These are phyloP conservation scores for Backusella circina DNA, from an alignment of 192 early-diverging fungal species.

Conservation along the genomic window DNA sequence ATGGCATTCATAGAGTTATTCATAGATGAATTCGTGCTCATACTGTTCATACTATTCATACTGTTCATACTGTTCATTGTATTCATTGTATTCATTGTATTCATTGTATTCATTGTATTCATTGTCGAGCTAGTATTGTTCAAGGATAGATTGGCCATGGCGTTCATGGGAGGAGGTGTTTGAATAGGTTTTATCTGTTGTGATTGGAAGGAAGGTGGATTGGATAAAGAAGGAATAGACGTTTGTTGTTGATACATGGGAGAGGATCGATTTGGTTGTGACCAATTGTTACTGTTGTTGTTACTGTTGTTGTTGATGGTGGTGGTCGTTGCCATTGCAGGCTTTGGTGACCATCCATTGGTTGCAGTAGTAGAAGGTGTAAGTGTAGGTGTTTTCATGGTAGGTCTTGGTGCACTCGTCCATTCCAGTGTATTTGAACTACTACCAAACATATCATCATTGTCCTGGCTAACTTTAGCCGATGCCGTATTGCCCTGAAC, in stretches of 20 bases:
- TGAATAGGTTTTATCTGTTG: neutral
- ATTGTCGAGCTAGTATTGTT: neutral
- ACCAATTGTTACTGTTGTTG: neutral
- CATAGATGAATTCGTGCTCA: neutral
- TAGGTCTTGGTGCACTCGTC: neutral
- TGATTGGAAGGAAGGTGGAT: neutral
- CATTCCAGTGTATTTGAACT: neutral
- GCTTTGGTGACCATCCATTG: neutral
- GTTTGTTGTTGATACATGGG: neutral
- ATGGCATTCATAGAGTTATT: neutral
- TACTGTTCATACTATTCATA: too few species aligned
- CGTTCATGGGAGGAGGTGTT: neutral
- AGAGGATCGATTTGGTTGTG: neutral
- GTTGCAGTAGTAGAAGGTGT: neutral
- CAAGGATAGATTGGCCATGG: neutral
- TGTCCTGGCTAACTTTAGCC: neutral
- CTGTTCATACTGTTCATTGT: neutral
- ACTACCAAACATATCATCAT: conserved; percentile 11
- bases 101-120: neutral
- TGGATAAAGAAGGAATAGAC: neutral
- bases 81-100: neutral
- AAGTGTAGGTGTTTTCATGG: neutral
- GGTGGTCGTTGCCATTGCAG: neutral
- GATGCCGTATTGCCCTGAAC: conserved; percentile 9
- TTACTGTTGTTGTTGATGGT: neutral